Evolutionary conservation across 1,284 basidiomycete genomes (phyloP).

Genomic region (Xerocomus nothofagi): DNA sequence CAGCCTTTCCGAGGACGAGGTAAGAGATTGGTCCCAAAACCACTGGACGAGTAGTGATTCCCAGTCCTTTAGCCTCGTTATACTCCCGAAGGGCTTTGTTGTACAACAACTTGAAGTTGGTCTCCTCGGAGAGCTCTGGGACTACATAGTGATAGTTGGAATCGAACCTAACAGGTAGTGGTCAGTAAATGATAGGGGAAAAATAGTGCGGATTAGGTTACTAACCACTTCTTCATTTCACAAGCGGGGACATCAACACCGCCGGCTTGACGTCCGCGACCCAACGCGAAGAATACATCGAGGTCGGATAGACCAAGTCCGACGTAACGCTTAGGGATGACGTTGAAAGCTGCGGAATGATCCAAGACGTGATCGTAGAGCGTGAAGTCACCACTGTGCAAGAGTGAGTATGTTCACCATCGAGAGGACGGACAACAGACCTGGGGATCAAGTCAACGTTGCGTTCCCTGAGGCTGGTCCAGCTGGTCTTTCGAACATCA

Average conservation of each 20-base stretch:
- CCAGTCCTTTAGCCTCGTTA: conserved; percentile 91
- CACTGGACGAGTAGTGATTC: conserved; percentile 92
- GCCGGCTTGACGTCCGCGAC: conserved; percentile 94
- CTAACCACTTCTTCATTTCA: conserved; percentile 99
- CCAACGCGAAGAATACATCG: conserved; percentile 99
- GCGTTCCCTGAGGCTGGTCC: conserved; percentile 84
- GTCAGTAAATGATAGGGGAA: conserved; percentile 12
- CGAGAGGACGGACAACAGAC: conserved; percentile 45
- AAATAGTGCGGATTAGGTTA: conserved; percentile 15
- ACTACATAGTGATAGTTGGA: conserved; percentile 99
- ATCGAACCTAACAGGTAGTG: conserved; percentile 76
- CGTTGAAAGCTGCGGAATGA: conserved; percentile 95
- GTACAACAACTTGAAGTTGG: conserved; percentile 93
- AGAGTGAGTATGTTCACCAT: conserved; percentile 25
- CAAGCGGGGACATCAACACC: conserved; percentile 96
- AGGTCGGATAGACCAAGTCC: conserved; percentile 86
- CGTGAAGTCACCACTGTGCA: conserved; percentile 89
- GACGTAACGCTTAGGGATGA: conserved; percentile 93
- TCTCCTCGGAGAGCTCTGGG: conserved; percentile 91
- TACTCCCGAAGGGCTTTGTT: conserved; percentile 97
- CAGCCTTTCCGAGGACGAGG: conserved; percentile 90
- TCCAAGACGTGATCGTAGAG: conserved; percentile 99
- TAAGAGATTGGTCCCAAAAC: conserved; percentile 96
- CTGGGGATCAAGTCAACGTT: conserved; percentile 94
- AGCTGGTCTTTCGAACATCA: conserved; percentile 88